Evolutionary conservation across 2,329 filamentous ascomycete species (phyloP).

Genomic region (Ascochyta lentis): DNA sequence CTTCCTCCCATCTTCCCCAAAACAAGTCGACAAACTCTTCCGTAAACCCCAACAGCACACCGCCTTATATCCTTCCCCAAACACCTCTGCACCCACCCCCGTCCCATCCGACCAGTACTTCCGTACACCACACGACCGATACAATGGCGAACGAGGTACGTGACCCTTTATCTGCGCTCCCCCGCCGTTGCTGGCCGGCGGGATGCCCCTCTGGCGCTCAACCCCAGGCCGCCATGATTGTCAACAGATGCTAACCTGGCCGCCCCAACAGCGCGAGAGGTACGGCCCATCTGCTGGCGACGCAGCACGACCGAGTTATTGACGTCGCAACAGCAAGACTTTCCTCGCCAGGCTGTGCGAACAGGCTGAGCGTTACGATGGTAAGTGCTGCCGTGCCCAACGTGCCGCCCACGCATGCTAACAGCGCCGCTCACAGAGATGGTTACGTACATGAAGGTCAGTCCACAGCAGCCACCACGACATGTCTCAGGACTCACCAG

Average conservation of each 20-base stretch:
- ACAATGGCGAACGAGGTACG: constrained; percentile 71
- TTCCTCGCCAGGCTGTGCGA: constrained; percentile 99
- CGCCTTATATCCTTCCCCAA: constrained; percentile 31
- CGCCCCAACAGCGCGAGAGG: constrained; percentile 56
- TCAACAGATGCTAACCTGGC: constrained; percentile 47
- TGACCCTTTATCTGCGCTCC: constrained; percentile 47
- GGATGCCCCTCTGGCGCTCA: constrained; percentile 51
- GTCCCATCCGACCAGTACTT: constrained; percentile 20
- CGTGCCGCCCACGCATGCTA: constrained; percentile 36
- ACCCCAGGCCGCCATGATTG: constrained; percentile 40
- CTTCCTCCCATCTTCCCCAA: constrained; percentile 33
- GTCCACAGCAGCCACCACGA: constrained; percentile 35
- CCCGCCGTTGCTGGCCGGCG: constrained; percentile 46
- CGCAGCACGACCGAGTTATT: constrained; percentile 27
- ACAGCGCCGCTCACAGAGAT: constrained; percentile 69
- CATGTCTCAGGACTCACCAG: constrained; percentile 21
- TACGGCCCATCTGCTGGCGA: constrained; percentile 40
- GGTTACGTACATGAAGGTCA: constrained; percentile 97
- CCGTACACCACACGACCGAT: constrained; percentile 29
- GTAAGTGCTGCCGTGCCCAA: constrained; percentile 54
- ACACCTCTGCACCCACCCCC: constrained; percentile 31
- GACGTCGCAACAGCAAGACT: constrained; percentile 70
- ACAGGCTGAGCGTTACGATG: constrained; percentile 99
- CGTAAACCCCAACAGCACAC: constrained; percentile 33
- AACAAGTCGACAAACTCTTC: constrained; percentile 35